Evolutionary conservation across 202 grass and related monocot species (phyloP).

Genomic region (Zizania palustris): DNA sequence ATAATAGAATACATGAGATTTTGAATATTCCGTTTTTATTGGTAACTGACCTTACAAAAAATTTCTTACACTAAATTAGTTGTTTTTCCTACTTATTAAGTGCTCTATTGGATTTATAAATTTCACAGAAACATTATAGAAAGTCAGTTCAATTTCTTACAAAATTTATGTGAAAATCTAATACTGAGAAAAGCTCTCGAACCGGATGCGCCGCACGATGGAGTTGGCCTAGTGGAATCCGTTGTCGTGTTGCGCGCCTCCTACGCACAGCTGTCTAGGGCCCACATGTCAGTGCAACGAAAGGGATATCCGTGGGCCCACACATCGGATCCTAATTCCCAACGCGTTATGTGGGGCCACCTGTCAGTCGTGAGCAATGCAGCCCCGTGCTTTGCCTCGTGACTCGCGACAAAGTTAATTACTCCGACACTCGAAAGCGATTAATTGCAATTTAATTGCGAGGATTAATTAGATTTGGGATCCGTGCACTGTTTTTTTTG

Average conservation of each 20-base stretch:
- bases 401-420: slow-evolving; percentile 24
- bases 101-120: too few species aligned
- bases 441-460: neutral
- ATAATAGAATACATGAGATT: too few species aligned
- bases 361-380: slow-evolving; percentile 34
- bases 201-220: neutral
- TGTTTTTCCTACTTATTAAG: too few species aligned
- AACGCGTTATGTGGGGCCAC: slow-evolving; percentile 9
- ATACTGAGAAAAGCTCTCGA: too few species aligned
- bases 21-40: too few species aligned
- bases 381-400: slow-evolving; percentile 26
- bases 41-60: too few species aligned
- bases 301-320: too few species aligned
- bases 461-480: too few species aligned
- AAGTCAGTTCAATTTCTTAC: too few species aligned
- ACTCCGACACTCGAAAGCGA: neutral
- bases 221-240: neutral
- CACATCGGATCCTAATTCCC: slow-evolving; percentile 17
- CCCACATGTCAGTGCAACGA: neutral
- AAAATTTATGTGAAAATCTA: too few species aligned
- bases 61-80: too few species aligned
- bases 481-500: neutral
- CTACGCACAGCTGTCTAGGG: neutral
- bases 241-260: neutral
- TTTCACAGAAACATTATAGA: too few species aligned